Base-by-base conservation (phyloP, 306 rosid genomes). In the Sicyos baderoa region DNA sequence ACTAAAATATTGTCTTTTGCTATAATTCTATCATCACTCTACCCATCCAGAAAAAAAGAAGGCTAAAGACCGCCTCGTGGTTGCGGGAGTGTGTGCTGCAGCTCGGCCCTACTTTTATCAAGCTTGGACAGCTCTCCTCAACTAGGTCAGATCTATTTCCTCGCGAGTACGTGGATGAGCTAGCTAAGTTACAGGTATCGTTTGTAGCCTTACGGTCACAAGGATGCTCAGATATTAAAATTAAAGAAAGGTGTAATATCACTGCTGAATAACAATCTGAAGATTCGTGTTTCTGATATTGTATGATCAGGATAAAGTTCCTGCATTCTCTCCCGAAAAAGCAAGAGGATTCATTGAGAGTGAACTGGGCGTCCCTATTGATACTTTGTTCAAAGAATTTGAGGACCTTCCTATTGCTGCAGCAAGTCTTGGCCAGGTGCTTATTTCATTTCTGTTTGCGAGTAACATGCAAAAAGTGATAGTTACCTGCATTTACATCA, bases 371-470 rank as follows among this genome's bases (percentile, higher is more conserved):
- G 87, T 86, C 68, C 82, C 95, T 7, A 58, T 91, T 16, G 74
- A 81, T 29, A 37, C 83, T 19, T 71, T 89, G 80, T 91, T 84
- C 75, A 88, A 85, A 79, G 95, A 85, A 82, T 91, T 89, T 44
- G 96, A 89, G 80, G 95, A 91, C 72, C 86, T 49, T 54, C 96
- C 97, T 42, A 91, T 89, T 73, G 96, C 97, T 72, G 97, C 97
- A 62, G 96, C 97, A 56, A 91, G 97, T 80, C 96, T 91, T 75
- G 96, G 97, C 76, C 97, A 91, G 95, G 96, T 90, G 76, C 75
- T 82, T 72, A 17, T 55, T 50, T 71, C 72, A 54, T 64, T 8
- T 53, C 32, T n/a, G 54, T 49, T 56, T 27, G 40, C 13, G 22
- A 47, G 7, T 8, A 66, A 47, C 44, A 15, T 66, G 12, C 42